Conservation (phyloP, 2,329 filamentous ascomycete genomes). For the Gyromitra esculenta region DNA sequence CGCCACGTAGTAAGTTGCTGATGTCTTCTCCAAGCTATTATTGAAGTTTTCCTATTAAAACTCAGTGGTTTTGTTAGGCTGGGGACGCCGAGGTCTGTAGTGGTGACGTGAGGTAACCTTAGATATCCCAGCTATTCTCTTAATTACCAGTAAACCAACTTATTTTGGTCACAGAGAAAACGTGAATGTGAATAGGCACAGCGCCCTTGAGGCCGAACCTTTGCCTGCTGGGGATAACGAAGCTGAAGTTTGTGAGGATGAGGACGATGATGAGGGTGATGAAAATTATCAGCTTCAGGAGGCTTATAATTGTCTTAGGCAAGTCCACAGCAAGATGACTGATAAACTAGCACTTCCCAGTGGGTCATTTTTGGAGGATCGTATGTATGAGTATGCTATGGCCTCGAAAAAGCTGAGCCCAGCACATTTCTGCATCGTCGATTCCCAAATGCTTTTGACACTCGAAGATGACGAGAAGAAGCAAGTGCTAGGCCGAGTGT, state of each 20-base stretch:
- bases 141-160: not conserved
- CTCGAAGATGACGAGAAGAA: not conserved
- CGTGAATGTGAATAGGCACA: not conserved
- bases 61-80: not conserved
- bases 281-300: not conserved
- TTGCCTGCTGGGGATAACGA: too few species aligned
- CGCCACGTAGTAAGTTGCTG: not conserved
- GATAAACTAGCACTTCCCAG: not conserved
- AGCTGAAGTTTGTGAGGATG: too few species aligned
- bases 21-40: not conserved
- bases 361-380: not conserved
- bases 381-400: conserved; percentile 2
- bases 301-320: not conserved
- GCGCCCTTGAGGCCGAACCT: not conserved
- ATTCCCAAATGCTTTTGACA: not conserved
- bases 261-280: too few species aligned
- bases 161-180: not conserved
- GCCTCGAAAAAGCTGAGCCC: not conserved
- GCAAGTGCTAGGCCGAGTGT: not conserved
- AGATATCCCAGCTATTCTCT: not conserved
- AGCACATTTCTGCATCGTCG: conserved; percentile 17
- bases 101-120: not conserved
- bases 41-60: not conserved
- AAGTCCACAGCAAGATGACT: conserved; percentile 8
- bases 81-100: not conserved